Evolutionary conservation across 2,329 filamentous ascomycete species (phyloP), one percentile per base, ranked within the genome.

Genomic region (Escovopsis weberi): DNA sequence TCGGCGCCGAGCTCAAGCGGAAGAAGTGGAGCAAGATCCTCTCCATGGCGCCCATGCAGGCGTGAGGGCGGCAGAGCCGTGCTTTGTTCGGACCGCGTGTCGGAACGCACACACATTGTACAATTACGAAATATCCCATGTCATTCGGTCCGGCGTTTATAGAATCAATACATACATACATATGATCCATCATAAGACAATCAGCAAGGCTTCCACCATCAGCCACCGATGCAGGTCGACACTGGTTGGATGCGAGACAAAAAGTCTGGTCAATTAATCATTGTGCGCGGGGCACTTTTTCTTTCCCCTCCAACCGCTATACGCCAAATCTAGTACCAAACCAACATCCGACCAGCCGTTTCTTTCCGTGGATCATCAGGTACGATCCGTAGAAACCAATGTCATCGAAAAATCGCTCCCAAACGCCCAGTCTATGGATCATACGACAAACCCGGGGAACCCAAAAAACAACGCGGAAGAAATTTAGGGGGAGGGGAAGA

Each of bases 11-110:
- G 69, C 65, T 98, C 62, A 80, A 85, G 60, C 78, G 85, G 59
- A 91, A 85, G 72, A 82, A 94, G 67, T 98, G 91, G 91, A 94
- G 87, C 55, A 98, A 96, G 76, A 96, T 98, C 55, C 65, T 98
- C 59, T 94, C 85, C 53, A 76, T 98, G 73, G 91, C 91, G 43
- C 89, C 91, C 19, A 72, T 74, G 65, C 70, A 77, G 54, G 73
- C 67, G 33, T 76, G 23, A 23, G 23, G 23, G 6, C 23, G 23
- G 23, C 23, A 23, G 23, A 4, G 23, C 6, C 23, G 23, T 23
- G 23, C 4, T 15, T 15, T 15, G 6, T 23, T 23, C 23, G 23
- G 23, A 6, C 23, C 23, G 23, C 23, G 2, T 23, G 23, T 23
- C 23, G 23, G 23, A 23, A 32, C 8, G 28, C 28, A 32, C 8